Evolutionary conservation across 331 rosid genomes (phyloP), one percentile per base, ranked within the genome.

Genomic region (Rhamnella rubrinervis): DNA sequence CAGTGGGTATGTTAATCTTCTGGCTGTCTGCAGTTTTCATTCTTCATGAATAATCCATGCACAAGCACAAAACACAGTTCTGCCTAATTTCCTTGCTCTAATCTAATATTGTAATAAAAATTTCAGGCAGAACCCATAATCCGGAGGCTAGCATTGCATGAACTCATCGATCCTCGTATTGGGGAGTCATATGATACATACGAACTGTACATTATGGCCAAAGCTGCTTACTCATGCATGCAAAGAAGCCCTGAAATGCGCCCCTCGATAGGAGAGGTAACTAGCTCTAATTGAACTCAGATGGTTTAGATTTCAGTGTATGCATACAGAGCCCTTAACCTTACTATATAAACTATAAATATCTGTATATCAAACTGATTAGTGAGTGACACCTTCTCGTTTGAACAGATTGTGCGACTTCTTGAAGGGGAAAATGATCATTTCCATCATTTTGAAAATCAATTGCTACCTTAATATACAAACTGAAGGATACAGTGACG

Each of bases 251-350:
- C 98, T 41, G 81, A 77, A 68, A 79, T 63, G 83, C 92, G 98
- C 52, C 95, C 96, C 21, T 83, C 92, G 21, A 87, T 89, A 80
- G 85, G 85, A 78, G 89, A 86, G 95, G 98, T 89, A 81, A 55
- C 5, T 57, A 37, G 38, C 14, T 64, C 47, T 23, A 49, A 52
- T 28, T 17, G 28, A 31, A 35, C 38, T 28, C 55, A 16, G 31
- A n/a, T 17, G 26, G 72, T 26, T 21, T 31, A 53, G 31, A 3
- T 16, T 12, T 46, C 51, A 8, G 5, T 46, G 10, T 46, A 14
- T 5, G 12, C 17, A 47, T 9, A 9, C 9, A 9, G 52, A 15
- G 17, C 52, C 52, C 17, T 31, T 31, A 31, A 47, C 13, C 17
- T 47, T 10, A 47, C 15, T 9, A 0, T 11, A 47, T 47, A 47